Evolutionary conservation across 192 early-diverging fungal genomes (phyloP), one percentile per base, ranked within the genome.

Genomic region (Chytriomyces sp.): DNA sequence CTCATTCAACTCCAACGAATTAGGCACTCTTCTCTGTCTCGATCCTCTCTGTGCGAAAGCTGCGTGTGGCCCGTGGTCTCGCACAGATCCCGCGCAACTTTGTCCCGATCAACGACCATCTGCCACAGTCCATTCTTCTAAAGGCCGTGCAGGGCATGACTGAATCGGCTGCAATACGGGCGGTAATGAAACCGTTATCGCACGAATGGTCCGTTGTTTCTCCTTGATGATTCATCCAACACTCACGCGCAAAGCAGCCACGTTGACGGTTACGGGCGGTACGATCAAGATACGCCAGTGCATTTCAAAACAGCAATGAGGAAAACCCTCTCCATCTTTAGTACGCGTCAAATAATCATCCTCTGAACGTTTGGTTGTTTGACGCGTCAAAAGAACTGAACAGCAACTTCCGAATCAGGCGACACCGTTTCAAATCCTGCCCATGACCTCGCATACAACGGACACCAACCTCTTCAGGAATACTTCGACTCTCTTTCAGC

Each of bases 261-360:
- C 35, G 53, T 73, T 9, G 72, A 73, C 45, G 72, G 72, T 6
- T 73, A 73, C 46, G 60, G 57, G 2, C 60, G 61, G n/a, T 10
- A n/a, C 59, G 13, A 16, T 11, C 28, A 63, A 7, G 57, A 44
- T 6, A 13, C 18, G 8, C 26, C 20, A 13, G 60, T 73, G 9
- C 61, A 73, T 73, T 73, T 73, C 45, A 73, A 63, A 45, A 73
- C 72, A 9, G 72, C 72, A 45, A 62, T 62, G 7, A 11, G 45
- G 44, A 73, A 63, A 45, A 73, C 72, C 20, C 18, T 73, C 5
- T 28, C 45, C 1, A 20, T 73, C 1, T 59, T 73, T 10, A 73
- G 72, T 73, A 20, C 53, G 53, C n/a, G n/a, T n/a, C n/a, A n/a
- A n/a, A n/a, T n/a, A n/a, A n/a, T n/a, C n/a, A n/a, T n/a, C 20